These are phyloP conservation scores for Fusarium proliferatum DNA, from an alignment of 2,329 filamentous ascomycete genomes.

Conservation along the genomic window DNA sequence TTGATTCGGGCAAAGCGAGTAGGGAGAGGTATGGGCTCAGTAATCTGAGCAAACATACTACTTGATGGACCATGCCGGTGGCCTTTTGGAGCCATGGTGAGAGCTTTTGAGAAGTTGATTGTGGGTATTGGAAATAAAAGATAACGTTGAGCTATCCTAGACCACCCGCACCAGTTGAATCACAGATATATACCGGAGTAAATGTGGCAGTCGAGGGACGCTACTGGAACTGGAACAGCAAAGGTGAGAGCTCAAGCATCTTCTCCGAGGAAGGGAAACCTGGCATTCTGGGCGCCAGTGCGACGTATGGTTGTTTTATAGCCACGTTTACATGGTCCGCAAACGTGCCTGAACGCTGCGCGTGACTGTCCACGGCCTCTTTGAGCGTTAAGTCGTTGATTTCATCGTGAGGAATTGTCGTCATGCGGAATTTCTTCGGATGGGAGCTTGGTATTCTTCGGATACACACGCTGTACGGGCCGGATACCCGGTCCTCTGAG, in stretches of 20 bases:
- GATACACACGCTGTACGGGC: conserved; percentile 40
- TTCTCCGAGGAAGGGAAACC: background rate
- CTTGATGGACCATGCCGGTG: conserved; percentile 40
- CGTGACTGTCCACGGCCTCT: conserved; percentile 5
- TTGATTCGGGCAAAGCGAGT: conserved; percentile 56
- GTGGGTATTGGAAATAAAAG: background rate
- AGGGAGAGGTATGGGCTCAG: conserved; percentile 51
- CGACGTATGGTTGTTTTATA: conserved; percentile 19
- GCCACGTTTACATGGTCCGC: conserved; percentile 1
- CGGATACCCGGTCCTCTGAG: conserved; percentile 32
- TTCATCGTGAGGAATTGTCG: conserved; percentile 8
- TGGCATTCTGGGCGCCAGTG: conserved; percentile 7
- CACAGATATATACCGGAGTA: background rate
- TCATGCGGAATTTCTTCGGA: conserved; percentile 42
- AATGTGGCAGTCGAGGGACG: background rate
- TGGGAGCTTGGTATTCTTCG: conserved; percentile 37
- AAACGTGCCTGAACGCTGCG: conserved; percentile 4
- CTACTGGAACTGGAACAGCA: background rate
- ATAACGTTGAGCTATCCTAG: background rate
- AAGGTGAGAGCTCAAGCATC: background rate
- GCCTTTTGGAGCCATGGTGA: conserved; percentile 31
- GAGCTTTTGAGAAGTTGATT: background rate
- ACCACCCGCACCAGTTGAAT: background rate
- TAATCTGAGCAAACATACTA: conserved; percentile 44
- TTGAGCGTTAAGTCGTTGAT: conserved; percentile 18